These are phyloP conservation scores for Abelmoschus esculentus DNA, from an alignment of 345 rosid genomes.

Conservation along the genomic window DNA sequence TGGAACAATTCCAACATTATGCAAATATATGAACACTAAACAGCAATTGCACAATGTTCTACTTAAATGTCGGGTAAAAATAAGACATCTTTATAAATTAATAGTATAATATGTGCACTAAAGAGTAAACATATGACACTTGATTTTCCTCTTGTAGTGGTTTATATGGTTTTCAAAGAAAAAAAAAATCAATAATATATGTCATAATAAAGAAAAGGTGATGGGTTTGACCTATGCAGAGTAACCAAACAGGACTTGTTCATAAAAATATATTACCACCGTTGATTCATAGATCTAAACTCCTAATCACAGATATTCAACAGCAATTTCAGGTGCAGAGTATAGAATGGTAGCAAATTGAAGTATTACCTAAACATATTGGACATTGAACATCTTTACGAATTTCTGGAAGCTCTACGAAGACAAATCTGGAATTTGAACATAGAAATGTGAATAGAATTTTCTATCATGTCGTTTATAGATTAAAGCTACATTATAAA, in stretches of 20 bases:
- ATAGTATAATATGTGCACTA: not conserved
- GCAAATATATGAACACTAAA: no score
- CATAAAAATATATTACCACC: not conserved
- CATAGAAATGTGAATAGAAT: slow-evolving; percentile 4
- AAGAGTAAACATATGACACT: not conserved
- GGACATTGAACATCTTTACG: slow-evolving; percentile 85
- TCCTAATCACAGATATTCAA: not conserved
- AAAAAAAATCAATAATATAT: not conserved
- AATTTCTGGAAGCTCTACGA: slow-evolving; percentile 55
- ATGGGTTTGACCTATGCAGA: not conserved
- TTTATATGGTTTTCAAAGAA: not conserved
- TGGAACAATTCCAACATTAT: not conserved
- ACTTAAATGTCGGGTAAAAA: not conserved
- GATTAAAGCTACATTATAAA: not conserved
- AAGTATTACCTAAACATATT: slow-evolving; percentile 70
- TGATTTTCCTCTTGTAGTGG: not conserved
- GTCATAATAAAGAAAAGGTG: not conserved
- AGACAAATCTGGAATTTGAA: slow-evolving; percentile 56
- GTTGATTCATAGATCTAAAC: not conserved
- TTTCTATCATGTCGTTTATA: not conserved
- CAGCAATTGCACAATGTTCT: not conserved
- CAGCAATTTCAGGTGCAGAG: not conserved
- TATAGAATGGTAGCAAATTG: not conserved
- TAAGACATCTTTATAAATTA: not conserved
- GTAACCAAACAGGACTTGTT: not conserved